phyloP scores from a whole-genome alignment of 768 basidiomycete species.

The Amanita subjunquillea region DNA sequence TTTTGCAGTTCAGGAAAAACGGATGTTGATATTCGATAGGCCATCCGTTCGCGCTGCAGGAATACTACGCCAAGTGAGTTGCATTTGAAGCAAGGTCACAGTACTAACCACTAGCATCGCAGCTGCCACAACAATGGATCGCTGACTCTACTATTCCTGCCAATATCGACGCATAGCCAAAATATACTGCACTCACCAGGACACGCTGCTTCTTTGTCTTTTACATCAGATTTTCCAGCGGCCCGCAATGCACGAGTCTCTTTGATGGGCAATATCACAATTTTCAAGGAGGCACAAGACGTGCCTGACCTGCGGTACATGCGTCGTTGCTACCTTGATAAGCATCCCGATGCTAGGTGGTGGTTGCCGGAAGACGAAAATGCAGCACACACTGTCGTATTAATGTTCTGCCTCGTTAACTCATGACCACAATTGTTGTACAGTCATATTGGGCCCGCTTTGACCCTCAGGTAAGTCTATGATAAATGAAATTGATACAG shows the following conservation, averaged over 20 bases:
- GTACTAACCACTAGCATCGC: background rate
- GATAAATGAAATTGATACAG: background rate
- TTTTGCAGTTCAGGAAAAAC: background rate
- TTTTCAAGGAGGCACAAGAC: conserved; percentile 22
- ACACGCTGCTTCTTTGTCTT: conserved; percentile 34
- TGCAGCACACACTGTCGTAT: conserved; percentile 32
- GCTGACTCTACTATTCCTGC: conserved; percentile 39
- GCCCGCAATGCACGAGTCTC: conserved; percentile 38
- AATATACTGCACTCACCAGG: conserved; percentile 32
- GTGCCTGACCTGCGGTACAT: conserved; percentile 23
- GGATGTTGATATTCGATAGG: conserved; percentile 14
- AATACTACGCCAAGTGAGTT: conserved; percentile 35
- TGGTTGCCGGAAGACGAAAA: conserved; percentile 38
- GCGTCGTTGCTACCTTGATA: conserved; percentile 29
- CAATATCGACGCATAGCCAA: conserved; percentile 42
- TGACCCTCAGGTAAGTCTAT: conserved; percentile 35
- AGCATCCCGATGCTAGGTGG: conserved; percentile 39
- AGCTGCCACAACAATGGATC: conserved; percentile 44
- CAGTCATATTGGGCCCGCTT: conserved; percentile 47
- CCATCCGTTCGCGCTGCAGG: conserved; percentile 39
- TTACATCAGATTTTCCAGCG: conserved; percentile 26
- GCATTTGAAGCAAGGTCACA: too few species aligned
- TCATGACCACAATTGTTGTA: background rate
- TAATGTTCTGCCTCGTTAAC: background rate
- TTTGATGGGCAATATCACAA: conserved; percentile 36